Percentiles rank a stretch among this genome's conserved stretches.
phyloP scores from a whole-genome alignment of 2,329 filamentous ascomycete genomes.

The Huntiella decipiens region DNA sequence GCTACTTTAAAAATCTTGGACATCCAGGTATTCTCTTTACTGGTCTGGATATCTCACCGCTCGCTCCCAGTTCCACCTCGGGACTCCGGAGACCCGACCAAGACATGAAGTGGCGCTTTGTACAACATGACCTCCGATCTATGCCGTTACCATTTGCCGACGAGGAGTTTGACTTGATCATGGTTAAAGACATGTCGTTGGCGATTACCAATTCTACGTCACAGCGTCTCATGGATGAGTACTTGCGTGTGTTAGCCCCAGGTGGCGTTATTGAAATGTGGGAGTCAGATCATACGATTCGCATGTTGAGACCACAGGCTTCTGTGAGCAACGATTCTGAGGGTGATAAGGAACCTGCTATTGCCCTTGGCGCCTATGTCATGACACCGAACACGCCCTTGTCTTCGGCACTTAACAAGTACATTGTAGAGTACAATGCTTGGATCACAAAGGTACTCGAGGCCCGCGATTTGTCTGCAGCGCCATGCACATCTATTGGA shows the following conservation, averaged over 20 bases:
- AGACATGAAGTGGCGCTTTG: constrained; percentile 73
- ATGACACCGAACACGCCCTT: constrained; percentile 72
- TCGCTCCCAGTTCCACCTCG: constrained; percentile 29
- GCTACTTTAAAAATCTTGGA: constrained; percentile 53
- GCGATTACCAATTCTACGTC: constrained; percentile 40
- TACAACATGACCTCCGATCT: constrained; percentile 68
- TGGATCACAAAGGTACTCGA: constrained; percentile 68
- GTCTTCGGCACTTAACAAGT: constrained; percentile 61
- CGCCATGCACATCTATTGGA: constrained; percentile 61
- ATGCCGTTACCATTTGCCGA: constrained; percentile 60
- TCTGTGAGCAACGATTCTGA: constrained; percentile 28
- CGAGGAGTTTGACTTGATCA: constrained; percentile 69
- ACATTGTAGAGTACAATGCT: constrained; percentile 61
- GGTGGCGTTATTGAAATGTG: constrained; percentile 73
- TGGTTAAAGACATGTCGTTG: constrained; percentile 68
- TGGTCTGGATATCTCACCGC: constrained; percentile 61
- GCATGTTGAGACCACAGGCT: constrained; percentile 64
- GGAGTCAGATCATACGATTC: constrained; percentile 72
- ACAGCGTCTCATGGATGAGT: constrained; percentile 45
- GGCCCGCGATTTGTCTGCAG: constrained; percentile 45
- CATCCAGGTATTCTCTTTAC: constrained; percentile 56
- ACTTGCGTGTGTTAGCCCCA: constrained; percentile 54
- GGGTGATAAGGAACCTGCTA: constrained; percentile 44
- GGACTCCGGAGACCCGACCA: constrained; percentile 33
- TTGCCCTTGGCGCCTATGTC: constrained; percentile 59